Base-by-base conservation (phyloP, 1,284 basidiomycete species). In the Vanrija humicola region DNA sequence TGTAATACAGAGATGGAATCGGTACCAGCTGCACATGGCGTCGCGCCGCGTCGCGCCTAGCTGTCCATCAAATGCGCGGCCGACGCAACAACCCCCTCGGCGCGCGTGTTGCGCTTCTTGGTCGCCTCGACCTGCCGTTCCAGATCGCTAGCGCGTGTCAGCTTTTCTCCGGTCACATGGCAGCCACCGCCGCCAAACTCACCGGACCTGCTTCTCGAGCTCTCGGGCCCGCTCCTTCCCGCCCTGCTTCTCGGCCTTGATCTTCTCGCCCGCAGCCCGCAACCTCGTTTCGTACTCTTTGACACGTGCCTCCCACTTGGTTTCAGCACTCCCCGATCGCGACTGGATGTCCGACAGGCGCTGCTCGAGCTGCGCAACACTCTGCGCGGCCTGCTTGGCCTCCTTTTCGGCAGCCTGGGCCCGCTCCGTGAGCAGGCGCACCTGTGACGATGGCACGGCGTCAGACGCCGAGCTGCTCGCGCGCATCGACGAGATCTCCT, bases 211-310 rank as follows among this genome's bases (percentile, higher is more conserved):
- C 21, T 61, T 64, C 48, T 78, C 74, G 43, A 82, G 63, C 64
- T 82, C 79, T 14, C 66, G 59, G 3, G 81, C 80, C 18, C 81
- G 62, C 78, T 98, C 95, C 79, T 97, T 98, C 39, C 88, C 86
- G 4, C 95, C 95, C 68, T 97, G 93, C 61, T 90, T 82, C 79
- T 97, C 95, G 44, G 92, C 82, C 82, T 98, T 98, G 64, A 94
- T 85, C 73, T 87, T 88, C 80, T 98, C 95, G 68, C 95, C 92
- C 0, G 91, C 90, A 0, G 86, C 84, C 72, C 86, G 87, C 64
- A 93, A 74, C 16, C 91, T 79, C 21, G 83, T 72, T 77, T 98
- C 93, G 66, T 93, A 92, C 77, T 97, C 93, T 73, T 87, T 88
- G 47, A 96, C 88, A 15, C 93, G 81, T 0, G 86, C 90, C 69